Evolutionary conservation across 148 eudicot species (phyloP), one percentile per base, ranked within the genome.

Genomic region (Chenopodium suecicum): DNA sequence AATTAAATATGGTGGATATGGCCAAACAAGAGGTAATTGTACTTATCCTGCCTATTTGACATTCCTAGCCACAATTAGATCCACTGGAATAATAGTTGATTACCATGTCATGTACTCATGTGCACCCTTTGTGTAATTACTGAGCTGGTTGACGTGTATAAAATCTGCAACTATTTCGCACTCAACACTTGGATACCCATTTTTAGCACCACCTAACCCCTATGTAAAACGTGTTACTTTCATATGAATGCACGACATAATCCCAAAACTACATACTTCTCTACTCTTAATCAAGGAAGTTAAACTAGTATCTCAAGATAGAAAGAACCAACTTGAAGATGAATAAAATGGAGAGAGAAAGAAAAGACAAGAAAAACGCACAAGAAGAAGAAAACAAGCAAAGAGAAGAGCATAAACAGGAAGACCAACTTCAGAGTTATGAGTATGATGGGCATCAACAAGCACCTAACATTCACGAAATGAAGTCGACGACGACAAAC

Each of bases 401-500:
- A 72, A 70, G 63, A 19, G 48, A 56, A 50, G 44, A 68, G 47
- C 9, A 14, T 4, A 2, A 75, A 9, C 78, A 75, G 7, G 17
- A 50, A 11, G 74, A 80, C 11, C 47, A 72, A 19, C 44, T 37
- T 37, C 44, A 37, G 7, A 44, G 50, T 12, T 25, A 64, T 50
- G 68, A 46, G 16, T 48, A 80, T 44, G 25, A 77, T 44, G 25
- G 69, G 65, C 74, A 76, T 58, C 82, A 86, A 34, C 78, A 83
- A 29, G 58, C 80, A 1, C 85, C 88, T 1, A 66, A 58, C 29
- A 87, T 90, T 5, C 87, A 93, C 1, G 68, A 87, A 7, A 93
- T 93, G 97, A 77, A 81, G 81, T 78, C 97, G 13, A 29, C 90
- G 9, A 89, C 90, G 4, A 78, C 11, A n/a, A 91, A 87, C 23